These are phyloP conservation scores for Colletotrichum echinochloae DNA, from an alignment of 2,329 filamentous ascomycete genomes.

Conservation along the genomic window DNA sequence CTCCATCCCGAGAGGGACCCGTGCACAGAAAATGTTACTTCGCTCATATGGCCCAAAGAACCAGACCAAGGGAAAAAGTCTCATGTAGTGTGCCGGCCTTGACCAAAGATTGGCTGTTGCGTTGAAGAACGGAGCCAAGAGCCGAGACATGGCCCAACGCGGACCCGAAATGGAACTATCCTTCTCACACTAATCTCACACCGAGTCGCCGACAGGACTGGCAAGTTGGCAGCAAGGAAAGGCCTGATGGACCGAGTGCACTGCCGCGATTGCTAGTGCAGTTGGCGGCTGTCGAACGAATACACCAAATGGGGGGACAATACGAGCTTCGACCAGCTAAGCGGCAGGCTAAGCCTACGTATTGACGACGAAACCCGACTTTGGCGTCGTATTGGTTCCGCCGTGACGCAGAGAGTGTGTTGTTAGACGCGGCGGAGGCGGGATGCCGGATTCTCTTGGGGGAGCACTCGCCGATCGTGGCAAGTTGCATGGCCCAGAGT, in stretches of 20 bases:
- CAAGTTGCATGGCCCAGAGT: constrained; percentile 49
- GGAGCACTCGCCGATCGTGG: constrained; percentile 49
- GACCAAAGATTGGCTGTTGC: constrained; percentile 15
- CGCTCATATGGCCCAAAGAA: background rate
- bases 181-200: constrained; percentile 33
- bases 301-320: constrained; percentile 17
- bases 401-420: constrained; percentile 29
- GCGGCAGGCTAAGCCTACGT: constrained; percentile 7
- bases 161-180: constrained; percentile 16
- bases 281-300: constrained; percentile 24
- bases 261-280: constrained; percentile 38
- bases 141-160: constrained; percentile 33
- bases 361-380: constrained; percentile 27
- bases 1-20: constrained; percentile 6
- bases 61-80: background rate
- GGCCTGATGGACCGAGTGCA: constrained; percentile 25
- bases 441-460: constrained; percentile 27
- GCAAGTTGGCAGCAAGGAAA: background rate
- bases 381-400: constrained; percentile 36
- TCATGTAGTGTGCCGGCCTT: constrained; percentile 9
- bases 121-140: constrained; percentile 34
- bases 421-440: constrained; percentile 47
- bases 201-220: constrained; percentile 2
- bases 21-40: background rate
- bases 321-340: constrained; percentile 34